Percentiles rank a stretch among this genome's conserved stretches.
These are phyloP conservation scores for Haplosporangium gracile DNA, from an alignment of 192 early-diverging fungal genomes.

Conservation along the genomic window DNA sequence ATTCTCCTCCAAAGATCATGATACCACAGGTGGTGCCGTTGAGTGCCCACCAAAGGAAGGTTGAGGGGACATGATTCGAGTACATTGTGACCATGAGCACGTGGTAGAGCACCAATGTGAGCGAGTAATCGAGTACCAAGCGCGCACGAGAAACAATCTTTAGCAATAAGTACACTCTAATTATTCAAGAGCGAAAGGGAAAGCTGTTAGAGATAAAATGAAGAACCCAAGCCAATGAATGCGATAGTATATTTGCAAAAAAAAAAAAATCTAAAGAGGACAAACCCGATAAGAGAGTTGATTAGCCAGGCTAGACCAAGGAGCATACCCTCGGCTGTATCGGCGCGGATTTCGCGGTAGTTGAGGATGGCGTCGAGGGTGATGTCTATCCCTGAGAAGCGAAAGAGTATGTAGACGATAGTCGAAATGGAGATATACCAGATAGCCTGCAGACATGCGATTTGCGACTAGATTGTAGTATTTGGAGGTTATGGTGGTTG, in stretches of 20 bases:
- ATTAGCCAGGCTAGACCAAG: conserved; percentile 74
- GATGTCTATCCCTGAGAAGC: conserved; percentile 66
- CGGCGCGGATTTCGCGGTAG: conserved; percentile 68
- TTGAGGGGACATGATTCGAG: conserved; percentile 69
- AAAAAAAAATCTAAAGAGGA: neutral
- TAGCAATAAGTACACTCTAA: conserved; percentile 61
- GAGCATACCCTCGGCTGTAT: conserved; percentile 78
- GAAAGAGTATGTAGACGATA: conserved; percentile 39
- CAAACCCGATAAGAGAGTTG: conserved; percentile 71
- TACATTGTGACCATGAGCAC: conserved; percentile 70
- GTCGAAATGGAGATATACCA: conserved; percentile 53
- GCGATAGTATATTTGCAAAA: neutral
- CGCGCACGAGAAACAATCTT: conserved; percentile 81
- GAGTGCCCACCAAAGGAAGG: conserved; percentile 77
- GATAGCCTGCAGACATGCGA: conserved; percentile 43
- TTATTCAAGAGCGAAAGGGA: neutral
- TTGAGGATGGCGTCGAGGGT: conserved; percentile 78
- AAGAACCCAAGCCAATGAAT: neutral
- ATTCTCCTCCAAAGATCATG: conserved; percentile 83
- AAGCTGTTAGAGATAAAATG: neutral
- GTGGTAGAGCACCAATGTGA: conserved; percentile 81
- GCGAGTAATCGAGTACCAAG: conserved; percentile 82
- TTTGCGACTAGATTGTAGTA: conserved; percentile 31
- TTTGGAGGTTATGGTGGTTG: no score
- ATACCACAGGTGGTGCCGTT: conserved; percentile 64